Evolutionary conservation across 768 basidiomycete species (phyloP), one percentile per base, ranked within the genome.

Genomic region (Agaricus subrufescens): DNA sequence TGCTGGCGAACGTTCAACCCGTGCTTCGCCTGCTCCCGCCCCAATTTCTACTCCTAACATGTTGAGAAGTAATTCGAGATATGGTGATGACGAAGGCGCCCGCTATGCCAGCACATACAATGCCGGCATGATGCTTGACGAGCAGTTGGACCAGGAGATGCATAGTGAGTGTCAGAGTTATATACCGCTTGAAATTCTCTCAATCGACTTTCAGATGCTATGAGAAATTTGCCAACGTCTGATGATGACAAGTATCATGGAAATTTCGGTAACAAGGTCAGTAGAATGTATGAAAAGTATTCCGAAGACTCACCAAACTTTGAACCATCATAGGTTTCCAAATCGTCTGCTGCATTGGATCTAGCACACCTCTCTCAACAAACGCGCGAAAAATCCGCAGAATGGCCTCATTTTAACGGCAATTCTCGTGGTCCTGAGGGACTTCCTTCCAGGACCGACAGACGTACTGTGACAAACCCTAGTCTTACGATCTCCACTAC

Each of bases 81-180:
- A 82, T 62, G 74, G 66, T 23, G 80, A 83, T 46, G 84, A 84
- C 48, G 85, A 88, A 52, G 81, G 78, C 40, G 71, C 75, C 12
- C 78, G 75, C 48, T 82, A 84, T 65, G 81, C 82, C 7, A 84
- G 78, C 58, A 77, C 77, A 34, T 91, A 84, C 69, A 92, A 91
- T 65, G 83, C 89, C 40, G 91, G 90, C 30, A 87, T 93, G 86
- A 86, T 95, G 84, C 74, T 96, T 59, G 94, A 96, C 62, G 90
- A 95, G 69, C 92, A 95, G 65, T 72, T 96, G 61, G 94, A 96
- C 66, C 85, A 91, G 72, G 94, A 96, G 68, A 94, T 96, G 84
- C 87, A 94, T 66, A 94, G 93, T 94, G 63, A 63, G 88, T 80
- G 27, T 42, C 7, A 43, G 30, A n/a, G 46, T 27, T 31, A 58